Evolutionary conservation across 305 asterid species (phyloP), one percentile per base, ranked within the genome.

Genomic region (Solanum aculeatissimum): DNA sequence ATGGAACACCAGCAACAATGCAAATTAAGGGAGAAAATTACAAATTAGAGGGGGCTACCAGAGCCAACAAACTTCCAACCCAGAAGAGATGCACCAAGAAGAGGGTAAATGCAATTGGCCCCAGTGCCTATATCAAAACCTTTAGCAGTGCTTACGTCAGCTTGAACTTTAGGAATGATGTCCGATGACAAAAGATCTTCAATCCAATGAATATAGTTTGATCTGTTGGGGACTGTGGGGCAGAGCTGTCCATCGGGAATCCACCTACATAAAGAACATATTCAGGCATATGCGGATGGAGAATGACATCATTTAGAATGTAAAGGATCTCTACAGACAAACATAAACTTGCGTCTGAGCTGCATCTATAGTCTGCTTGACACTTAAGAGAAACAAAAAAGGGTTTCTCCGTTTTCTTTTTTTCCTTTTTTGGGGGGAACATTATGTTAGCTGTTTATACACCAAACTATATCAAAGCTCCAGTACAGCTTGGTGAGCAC

Each of bases 231-330:
- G 60, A 96, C 97, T 3, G 99, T 95, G 47, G 99, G 99, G 88
- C 99, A 96, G 70, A 96, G 97, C 93, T 94, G 98, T 84, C 99
- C 98, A 89, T 96, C 97, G 8, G 95, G 98, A 88, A 95, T 94
- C 99, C 98, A 96, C 99, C 99, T 95, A 85, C 84, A 86, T 53
- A 1, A 32, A 29, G 23, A 77, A 77, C 65, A 18, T 6, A 27
- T 51, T 77, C 47, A 29, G 23, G 47, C 29, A 77, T 18, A 16
- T 11, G 32, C 13, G 0, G 80, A 3, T 43, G 55, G 80, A 42
- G 80, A 72, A 0, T 72, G 10, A 23, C 80, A 21, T 72, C 38
- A 0, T 43, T 72, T 72, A 43, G 80, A 43, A 43, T 72, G 57
- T 71, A 42, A 42, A 1, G 55, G 80, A 43, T 72, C 57, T 21